phyloP scores from a whole-genome alignment of 441 rosid species.

The Adansonia grandidieri region DNA sequence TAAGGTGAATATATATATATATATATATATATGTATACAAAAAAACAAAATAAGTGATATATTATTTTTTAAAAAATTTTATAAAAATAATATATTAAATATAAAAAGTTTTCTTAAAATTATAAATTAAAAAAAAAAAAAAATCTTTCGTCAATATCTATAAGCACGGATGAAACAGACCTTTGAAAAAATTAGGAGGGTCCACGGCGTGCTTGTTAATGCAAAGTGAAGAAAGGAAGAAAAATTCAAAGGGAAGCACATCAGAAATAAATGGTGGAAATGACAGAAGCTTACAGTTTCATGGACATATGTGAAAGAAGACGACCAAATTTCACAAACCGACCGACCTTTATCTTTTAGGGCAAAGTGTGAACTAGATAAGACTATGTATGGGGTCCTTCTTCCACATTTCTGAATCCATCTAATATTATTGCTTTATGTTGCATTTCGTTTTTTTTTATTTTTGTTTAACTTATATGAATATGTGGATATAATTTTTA shows the following conservation, averaged over 20 bases:
- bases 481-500: too few relatives aligned
- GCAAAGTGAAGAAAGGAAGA: neutral
- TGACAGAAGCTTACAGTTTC: neutral
- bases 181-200: neutral
- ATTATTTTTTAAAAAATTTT: too few relatives aligned
- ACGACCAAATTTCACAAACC: neutral
- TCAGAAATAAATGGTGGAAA: neutral
- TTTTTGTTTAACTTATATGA: too few relatives aligned
- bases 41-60: too few relatives aligned
- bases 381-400: neutral
- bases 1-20: too few relatives aligned
- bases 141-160: too few relatives aligned
- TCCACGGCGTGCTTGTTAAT: neutral
- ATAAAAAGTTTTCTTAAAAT: too few relatives aligned
- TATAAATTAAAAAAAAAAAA: too few relatives aligned
- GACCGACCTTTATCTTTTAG: neutral
- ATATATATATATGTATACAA: too few relatives aligned
- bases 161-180: too few relatives aligned
- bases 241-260: neutral
- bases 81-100: too few relatives aligned
- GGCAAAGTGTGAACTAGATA: neutral
- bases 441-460: too few relatives aligned
- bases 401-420: neutral
- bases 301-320: constrained; percentile 1
- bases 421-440: neutral